Evolutionary conservation across 805 yeast genomes (phyloP), one percentile per base, ranked within the genome.

Genomic region (Candida arabinofermentans): DNA sequence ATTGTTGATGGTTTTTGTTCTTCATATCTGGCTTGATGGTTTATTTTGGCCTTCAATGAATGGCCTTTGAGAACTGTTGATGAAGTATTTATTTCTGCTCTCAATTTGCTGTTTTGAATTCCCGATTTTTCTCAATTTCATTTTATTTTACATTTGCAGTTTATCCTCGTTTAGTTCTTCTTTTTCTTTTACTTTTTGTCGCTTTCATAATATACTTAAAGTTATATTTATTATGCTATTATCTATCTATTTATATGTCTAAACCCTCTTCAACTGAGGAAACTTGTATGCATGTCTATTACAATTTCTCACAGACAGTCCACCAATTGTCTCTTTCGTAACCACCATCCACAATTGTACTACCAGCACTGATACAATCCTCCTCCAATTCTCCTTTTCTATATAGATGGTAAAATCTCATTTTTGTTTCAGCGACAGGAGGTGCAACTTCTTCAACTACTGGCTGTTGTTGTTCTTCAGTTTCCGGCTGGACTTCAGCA

Each of bases 301-400:
- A 56, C 12, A 49, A 39, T 41, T 65, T 69, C 47, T 66, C 58
- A 18, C 72, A 67, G 3, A 82, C 65, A 2, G 71, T 81, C 86
- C 96, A 91, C 98, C 98, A 93, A 56, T 91, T 91, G 58, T 91
- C 99, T 57, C 75, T 78, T 59, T 93, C 98, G 58, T 91, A 93
- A 0, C 99, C 99, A 33, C 75, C 67, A 22, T 74, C 78, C 0
- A 84, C 70, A 0, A 90, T 70, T 4, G 41, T 50, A 1, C 83
- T 90, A 2, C 96, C 96, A 0, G 96, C 96, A 21, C 57, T 55
- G 17, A 51, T 56, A 21, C 86, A 85, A 54, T 91, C 87, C 5
- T 74, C 76, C 36, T 74, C 83, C 34, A 93, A 69, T 59, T 93
- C 99, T 1, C 96, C 97, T 46, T 84, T 65, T 42, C 72, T 75